These are phyloP conservation scores for Trichoderma sp. DNA, from an alignment of 2,329 filamentous ascomycete species.

Conservation along the genomic window DNA sequence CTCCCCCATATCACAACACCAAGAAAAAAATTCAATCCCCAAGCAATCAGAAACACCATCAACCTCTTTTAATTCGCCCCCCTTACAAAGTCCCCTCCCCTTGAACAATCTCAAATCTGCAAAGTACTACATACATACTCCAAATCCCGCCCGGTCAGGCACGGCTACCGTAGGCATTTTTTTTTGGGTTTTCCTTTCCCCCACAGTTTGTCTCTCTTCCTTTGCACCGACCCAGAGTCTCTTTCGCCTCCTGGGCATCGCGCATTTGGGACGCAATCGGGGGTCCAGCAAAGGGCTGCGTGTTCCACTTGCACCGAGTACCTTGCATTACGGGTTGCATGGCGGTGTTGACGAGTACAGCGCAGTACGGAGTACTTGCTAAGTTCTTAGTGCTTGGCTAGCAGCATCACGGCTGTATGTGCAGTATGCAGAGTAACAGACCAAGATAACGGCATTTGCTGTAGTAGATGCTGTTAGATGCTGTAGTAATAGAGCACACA, in stretches of 20 bases:
- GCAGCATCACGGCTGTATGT: no score
- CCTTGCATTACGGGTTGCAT: not conserved
- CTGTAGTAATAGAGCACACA: not conserved
- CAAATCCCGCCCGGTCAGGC: constrained; percentile 9
- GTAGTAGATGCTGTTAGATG: no score
- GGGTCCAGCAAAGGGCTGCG: not conserved
- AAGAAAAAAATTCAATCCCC: not conserved
- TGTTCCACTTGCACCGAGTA: not conserved
- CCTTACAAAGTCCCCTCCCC: not conserved
- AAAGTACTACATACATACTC: not conserved
- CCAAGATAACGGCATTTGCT: not conserved
- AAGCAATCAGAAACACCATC: not conserved
- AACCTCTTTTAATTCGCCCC: not conserved
- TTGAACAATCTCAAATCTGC: not conserved
- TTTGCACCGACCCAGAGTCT: not conserved
- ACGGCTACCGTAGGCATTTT: constrained; percentile 15
- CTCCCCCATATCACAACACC: not conserved
- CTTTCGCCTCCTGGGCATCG: not conserved
- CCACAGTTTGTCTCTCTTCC: not conserved
- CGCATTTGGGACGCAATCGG: constrained; percentile 1
- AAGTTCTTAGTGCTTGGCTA: no score
- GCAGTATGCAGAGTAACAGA: not conserved
- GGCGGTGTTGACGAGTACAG: no score
- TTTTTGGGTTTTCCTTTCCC: not conserved
- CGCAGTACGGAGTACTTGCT: no score